Base-by-base conservation (phyloP, 1,284 basidiomycete species). In the Boletus subluridellus region DNA sequence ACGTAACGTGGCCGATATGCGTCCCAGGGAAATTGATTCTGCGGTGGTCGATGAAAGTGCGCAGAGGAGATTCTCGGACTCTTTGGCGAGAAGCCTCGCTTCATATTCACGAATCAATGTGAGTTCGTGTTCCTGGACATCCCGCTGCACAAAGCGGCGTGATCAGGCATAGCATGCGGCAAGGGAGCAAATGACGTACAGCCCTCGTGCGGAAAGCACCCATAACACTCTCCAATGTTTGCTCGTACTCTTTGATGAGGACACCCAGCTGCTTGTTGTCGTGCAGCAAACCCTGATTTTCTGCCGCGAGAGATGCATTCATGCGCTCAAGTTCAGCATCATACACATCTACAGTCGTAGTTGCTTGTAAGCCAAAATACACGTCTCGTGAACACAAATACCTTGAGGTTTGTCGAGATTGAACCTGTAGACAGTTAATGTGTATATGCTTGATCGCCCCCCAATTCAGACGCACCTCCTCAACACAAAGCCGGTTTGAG, bases 181-280 rank as follows among this genome's bases (percentile, higher is more conserved):
- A 45, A 53, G 26, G 11, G 34, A 72, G 26, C 32, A 26, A 15
- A 52, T 28, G 35, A 85, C 92, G 69, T 73, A 97, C 95, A 34
- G 95, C 95, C 55, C 93, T 87, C 59, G 87, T 90, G 57, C 96
- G 82, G 76, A 99, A 99, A 62, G 89, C 86, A 77, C 86, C 85
- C 96, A 99, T 99, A 49, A 98, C 86, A 15, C 84, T 92, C 74
- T 99, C 97, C 49, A 99, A 78, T 0, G 96, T 98, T 68, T 92
- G 89, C 73, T 99, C 97, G 70, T 97, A 98, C 73, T 99, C 96
- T 66, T 95, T 94, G 63, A 99, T 86, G 50, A 99, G 78, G 7
- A 83, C 79, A 61, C 89, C 93, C 38, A 98, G 82, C 68, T 98
- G 94, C 73, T 97, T 95, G 79, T 98, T 98, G 76, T 99, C 96